Evolutionary conservation across 2,329 filamentous ascomycete species (phyloP), one percentile per base, ranked within the genome.

Genomic region (Pseudogymnoascus sp.): DNA sequence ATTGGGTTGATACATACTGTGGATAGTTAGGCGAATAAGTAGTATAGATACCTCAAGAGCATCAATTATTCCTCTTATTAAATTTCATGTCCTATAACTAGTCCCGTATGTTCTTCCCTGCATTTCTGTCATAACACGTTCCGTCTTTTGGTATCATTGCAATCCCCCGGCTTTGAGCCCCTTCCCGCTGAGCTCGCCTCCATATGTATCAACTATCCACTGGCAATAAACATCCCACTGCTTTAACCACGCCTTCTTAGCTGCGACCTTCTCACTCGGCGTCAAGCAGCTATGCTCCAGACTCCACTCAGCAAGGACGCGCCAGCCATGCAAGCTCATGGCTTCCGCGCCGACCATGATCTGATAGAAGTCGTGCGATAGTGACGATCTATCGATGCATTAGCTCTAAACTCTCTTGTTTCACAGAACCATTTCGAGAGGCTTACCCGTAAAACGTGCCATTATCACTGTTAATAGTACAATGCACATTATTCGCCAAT

Each of bases 331-430:
- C 0, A 92, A 74, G 17, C 80, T 83, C 81, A 91, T 89, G 64
- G 84, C 80, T 11, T 80, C 78, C 50, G 84, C 85, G 59, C 88
- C 89, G 7, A 89, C 81, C 79, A 91, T 85, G 64, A 87, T 81
- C 71, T 92, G 89, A 72, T 91, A 91, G 71, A 91, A 91, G 70
- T 92, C 89, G 67, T 91, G 87, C 0, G 86, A 88, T 46, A 91
- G 79, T 1, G 85, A 85, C 13, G 88, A 90, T 66, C 86, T 89
- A 64, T 59, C 26, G 40, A 59, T 31, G 3, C 23, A 17, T 71
- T 65, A 70, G 65, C 29, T 33, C 10, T 15, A 37, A 35, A 33
- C 4, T n/a, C 29, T 21, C 44, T 26, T 6, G 26, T 10, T 4
- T 7, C 37, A 10, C 19, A 59, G 7, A 11, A 13, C 6, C 13